Evolutionary conservation across 2,329 filamentous ascomycete genomes (phyloP), one percentile per base, ranked within the genome.

Genomic region (Trichoderma aggressivum): DNA sequence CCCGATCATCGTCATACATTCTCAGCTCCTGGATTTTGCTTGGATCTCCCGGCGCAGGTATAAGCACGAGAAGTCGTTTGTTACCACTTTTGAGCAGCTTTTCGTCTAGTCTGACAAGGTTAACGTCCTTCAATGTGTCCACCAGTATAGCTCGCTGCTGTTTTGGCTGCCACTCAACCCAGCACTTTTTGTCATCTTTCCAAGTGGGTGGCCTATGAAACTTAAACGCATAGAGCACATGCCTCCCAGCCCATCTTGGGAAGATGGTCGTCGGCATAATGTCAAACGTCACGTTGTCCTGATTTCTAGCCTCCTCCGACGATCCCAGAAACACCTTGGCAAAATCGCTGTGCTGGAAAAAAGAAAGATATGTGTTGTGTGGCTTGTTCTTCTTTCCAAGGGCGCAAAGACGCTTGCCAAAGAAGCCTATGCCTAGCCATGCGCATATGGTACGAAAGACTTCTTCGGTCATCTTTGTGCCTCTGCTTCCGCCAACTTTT

Each of bases 131-230:
- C 10, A 66, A 3, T 1, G 39, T 36, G 10, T 66, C 62, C 5
- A 66, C 61, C 18, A 71, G 12, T 16, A 71, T 30, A 10, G 70
- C 70, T 2, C 10, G 21, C 12, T 71, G 61, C 4, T 8, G 3
- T 6, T n/a, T 7, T 6, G 62, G 70, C 32, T 61, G 62, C 70
- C 70, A 71, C 32, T 71, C 61, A 14, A 71, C 53, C 70, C 70
- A 71, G 1, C 30, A 47, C 11, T 66, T 66, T 7, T 30, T n/a
- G 2, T 24, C 3, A 2, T 39, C 53, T 1, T n/a, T 24, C 53
- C 39, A 71, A 3, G 14, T 26, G 1, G 28, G 0, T 0, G 70
- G 53, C 3, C 18, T 43, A n/a, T 55, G 62, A 24, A 66, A 61
- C n/a, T 30, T 66, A 18, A 71, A 66, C 2, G 70, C 70, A 3